Evolutionary conservation across 176 grass and related monocot species (phyloP).

Genomic region (Puccinellia tenuiflora): DNA sequence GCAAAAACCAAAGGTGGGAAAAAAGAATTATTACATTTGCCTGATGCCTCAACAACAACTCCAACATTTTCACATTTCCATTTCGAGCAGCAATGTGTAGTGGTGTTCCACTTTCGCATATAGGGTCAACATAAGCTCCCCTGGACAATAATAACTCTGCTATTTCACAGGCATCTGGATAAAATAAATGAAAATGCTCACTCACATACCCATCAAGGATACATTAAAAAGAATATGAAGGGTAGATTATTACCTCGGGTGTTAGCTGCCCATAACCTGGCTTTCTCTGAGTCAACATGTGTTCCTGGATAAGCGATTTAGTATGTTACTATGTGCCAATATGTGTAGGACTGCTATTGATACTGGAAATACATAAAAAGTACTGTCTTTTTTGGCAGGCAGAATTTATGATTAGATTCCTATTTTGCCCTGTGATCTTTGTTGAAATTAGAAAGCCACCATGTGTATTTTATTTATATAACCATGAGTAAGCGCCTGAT

Average conservation of each 20-base stretch:
- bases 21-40: not conserved
- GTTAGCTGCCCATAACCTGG: not conserved
- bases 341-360: not conserved
- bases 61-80: not conserved
- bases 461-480: not conserved
- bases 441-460: not conserved
- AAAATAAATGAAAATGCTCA: not conserved
- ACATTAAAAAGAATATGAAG: not conserved
- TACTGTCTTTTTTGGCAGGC: not conserved
- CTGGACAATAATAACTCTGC: not conserved
- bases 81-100: not conserved
- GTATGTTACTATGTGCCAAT: not conserved
- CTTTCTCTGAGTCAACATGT: not conserved
- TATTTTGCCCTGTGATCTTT: too few species aligned
- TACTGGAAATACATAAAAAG: not conserved
- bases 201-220: not conserved
- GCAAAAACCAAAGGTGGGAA: not conserved
- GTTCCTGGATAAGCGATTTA: not conserved
- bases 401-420: too few species aligned
- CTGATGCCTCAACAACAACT: not conserved
- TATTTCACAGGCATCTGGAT: not conserved
- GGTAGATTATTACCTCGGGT: not conserved
- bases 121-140: conserved; percentile 11
- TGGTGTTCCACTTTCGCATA: not conserved
- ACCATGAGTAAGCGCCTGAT: not conserved